Evolutionary conservation across 768 basidiomycete genomes (phyloP).

Genomic region (Mycena metata): DNA sequence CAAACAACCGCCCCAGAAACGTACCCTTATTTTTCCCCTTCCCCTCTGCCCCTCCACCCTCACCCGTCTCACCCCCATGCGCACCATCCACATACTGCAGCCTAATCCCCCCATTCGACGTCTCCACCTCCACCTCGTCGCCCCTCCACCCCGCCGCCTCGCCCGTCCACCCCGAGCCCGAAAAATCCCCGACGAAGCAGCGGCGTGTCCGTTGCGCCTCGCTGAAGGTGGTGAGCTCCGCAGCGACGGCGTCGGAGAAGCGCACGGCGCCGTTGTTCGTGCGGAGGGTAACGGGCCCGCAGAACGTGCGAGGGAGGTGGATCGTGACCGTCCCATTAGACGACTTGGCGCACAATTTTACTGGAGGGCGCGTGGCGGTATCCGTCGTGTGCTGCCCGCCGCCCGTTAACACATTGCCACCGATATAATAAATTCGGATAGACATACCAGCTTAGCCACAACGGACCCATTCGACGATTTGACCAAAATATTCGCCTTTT

Average conservation of each 20-base stretch:
- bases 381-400: slow-evolving; percentile 2
- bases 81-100: slow-evolving; percentile 45
- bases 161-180: slow-evolving; percentile 44
- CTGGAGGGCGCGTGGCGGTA: slow-evolving; percentile 40
- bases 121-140: slow-evolving; percentile 54
- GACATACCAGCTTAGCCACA: slow-evolving; percentile 23
- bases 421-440: background rate
- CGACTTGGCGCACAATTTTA: slow-evolving; percentile 43
- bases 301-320: slow-evolving; percentile 57
- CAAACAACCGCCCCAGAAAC: too few species aligned
- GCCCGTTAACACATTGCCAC: background rate
- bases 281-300: slow-evolving; percentile 52
- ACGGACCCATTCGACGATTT: slow-evolving; percentile 48
- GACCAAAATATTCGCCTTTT: slow-evolving; percentile 38
- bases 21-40: slow-evolving; percentile 7
- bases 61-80: slow-evolving; percentile 45
- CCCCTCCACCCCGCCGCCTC: slow-evolving; percentile 49
- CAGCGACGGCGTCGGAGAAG: slow-evolving; percentile 50
- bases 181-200: slow-evolving; percentile 60
- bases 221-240: slow-evolving; percentile 48
- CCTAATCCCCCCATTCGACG: slow-evolving; percentile 53
- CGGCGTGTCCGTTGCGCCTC: slow-evolving; percentile 49
- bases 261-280: slow-evolving; percentile 50
- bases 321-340: slow-evolving; percentile 52
- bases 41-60: background rate